Base-by-base conservation (phyloP, 1,284 basidiomycete genomes). In the Ceratobasidium sp. region DNA sequence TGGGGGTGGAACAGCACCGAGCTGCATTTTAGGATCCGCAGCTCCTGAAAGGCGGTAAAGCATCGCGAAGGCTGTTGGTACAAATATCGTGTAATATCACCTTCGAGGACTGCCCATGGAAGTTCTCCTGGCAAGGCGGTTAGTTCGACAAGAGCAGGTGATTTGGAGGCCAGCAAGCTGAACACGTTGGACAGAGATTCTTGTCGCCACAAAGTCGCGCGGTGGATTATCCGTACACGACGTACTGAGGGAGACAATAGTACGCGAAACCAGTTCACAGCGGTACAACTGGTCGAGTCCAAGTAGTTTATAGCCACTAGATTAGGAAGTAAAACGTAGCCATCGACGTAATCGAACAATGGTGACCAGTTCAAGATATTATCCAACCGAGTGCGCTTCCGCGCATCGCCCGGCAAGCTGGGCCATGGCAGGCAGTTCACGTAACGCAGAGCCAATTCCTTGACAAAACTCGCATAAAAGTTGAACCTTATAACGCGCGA, bases 381-480 rank as follows among this genome's bases (percentile, higher is more conserved):
- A 0, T 39, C 56, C 7, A 34, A 13, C 7, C 31, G 31, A 2
- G 16, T 16, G 16, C 16, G 29, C 1, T 37, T 6, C 2, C 31
- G 19, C 3, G 13, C 19, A 1, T 31, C 9, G 22, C 0, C 5
- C 31, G 16, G 2, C n/a, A 6, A 48, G 46, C 5, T 48, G 16
- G 16, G 16, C 34, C 14, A 34, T 34, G 13, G n/a, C n/a, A 37
- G 4, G 1, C 19, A 6, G 19, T 39, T 39, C 2, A 2, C 7
- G 37, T 7, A 41, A 22, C 19, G 22, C n/a, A 27, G 2, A n/a
- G 58, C 11, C 27, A 43, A 16, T 8, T 43, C 2, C 37, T 61
- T 41, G 37, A 61, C 58, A 43, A 61, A 24, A 43, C n/a, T 9
- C 24, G 58, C 58, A 27, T 61, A 61, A 43, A 43, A 41, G 2